Evolutionary conservation across 2,329 filamentous ascomycete species (phyloP).

Genomic region (Cercospora sesami): DNA sequence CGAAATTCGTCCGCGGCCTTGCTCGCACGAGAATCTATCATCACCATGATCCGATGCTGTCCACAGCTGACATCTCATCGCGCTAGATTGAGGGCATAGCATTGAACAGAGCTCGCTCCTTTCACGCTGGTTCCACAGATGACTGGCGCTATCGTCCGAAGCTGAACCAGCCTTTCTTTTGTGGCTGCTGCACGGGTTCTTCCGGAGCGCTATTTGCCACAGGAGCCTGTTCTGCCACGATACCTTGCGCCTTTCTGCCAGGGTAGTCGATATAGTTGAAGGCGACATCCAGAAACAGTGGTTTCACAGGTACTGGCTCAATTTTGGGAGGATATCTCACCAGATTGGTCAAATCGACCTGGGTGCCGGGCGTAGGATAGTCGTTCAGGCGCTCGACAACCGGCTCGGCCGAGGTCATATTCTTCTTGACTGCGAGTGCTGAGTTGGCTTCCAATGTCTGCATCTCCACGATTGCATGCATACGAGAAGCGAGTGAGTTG

Average conservation of each 20-base stretch:
- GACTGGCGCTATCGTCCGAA: constrained; percentile 46
- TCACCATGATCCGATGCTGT: neutral
- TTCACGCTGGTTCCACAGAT: neutral
- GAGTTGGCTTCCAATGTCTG: constrained; percentile 60
- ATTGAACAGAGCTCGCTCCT: neutral
- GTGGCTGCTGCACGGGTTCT: constrained; percentile 38
- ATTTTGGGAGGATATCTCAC: constrained; percentile 85
- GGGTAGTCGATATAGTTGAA: constrained; percentile 98
- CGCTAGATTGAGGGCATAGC: neutral
- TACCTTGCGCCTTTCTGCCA: constrained; percentile 49
- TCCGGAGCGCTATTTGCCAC: constrained; percentile 28
- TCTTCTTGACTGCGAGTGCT: constrained; percentile 49
- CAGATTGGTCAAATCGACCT: constrained; percentile 72
- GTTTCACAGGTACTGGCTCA: constrained; percentile 84
- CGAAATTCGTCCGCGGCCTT: neutral
- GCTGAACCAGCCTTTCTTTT: constrained; percentile 54
- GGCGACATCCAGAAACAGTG: constrained; percentile 90
- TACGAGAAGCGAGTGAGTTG: constrained; percentile 71
- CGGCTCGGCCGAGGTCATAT: constrained; percentile 53
- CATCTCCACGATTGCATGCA: constrained; percentile 83
- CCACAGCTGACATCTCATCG: neutral
- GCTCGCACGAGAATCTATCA: neutral
- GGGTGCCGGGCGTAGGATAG: constrained; percentile 64
- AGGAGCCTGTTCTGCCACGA: constrained; percentile 31
- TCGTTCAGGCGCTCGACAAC: constrained; percentile 73